Percentiles rank a stretch among this genome's conserved stretches.
phyloP scores from a whole-genome alignment of 345 rosid species.

The Camelina hispida region DNA sequence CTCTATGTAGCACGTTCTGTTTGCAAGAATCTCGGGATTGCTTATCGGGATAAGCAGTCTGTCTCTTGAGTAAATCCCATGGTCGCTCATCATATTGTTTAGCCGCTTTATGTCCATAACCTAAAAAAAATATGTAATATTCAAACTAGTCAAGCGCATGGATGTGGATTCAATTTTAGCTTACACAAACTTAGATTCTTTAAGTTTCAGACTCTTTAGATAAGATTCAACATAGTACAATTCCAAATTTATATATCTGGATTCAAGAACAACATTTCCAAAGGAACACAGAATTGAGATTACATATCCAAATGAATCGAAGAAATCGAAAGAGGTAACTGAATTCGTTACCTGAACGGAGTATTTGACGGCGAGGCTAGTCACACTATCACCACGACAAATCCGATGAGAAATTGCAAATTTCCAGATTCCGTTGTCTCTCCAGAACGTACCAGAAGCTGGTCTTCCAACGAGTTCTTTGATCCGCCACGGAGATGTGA shows the following conservation, averaged over 20 bases:
- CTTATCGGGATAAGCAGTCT: slow-evolving; percentile 81
- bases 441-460: slow-evolving; percentile 66
- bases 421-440: slow-evolving; percentile 70
- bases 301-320: not conserved
- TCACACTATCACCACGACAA: slow-evolving; percentile 64
- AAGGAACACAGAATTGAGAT: slow-evolving; percentile 2
- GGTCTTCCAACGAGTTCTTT: slow-evolving; percentile 71
- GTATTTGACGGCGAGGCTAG: slow-evolving; percentile 85
- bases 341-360: slow-evolving; percentile 71
- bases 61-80: slow-evolving; percentile 83
- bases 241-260: not conserved
- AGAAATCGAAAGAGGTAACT: not conserved
- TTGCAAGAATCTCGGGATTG: slow-evolving; percentile 62
- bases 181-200: not conserved
- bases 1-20: slow-evolving; percentile 82
- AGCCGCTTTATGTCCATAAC: slow-evolving; percentile 79
- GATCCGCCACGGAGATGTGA: slow-evolving; percentile 67
- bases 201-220: not conserved
- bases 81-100: slow-evolving; percentile 94
- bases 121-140: slow-evolving; percentile 43
- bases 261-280: too few species aligned
- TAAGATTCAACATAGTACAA: slow-evolving; percentile 1
- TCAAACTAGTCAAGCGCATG: not conserved
- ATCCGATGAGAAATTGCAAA: slow-evolving; percentile 83
- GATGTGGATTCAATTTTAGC: not conserved